Conservation (phyloP, 2,329 filamentous ascomycete species). For the Colletotrichum sp. region DNA sequence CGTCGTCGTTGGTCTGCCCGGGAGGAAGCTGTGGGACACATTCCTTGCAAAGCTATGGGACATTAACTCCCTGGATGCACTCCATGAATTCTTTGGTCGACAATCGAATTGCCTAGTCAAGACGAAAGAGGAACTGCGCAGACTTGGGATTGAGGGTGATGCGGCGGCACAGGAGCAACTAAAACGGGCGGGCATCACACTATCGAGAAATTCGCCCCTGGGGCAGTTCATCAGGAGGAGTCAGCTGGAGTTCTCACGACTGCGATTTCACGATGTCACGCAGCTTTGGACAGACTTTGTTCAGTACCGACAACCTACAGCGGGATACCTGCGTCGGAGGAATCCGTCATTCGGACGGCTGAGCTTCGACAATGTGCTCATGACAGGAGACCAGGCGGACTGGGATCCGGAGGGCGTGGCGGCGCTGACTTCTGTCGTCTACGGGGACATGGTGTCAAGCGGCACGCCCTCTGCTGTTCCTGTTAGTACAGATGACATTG, state of each 20-base stretch:
- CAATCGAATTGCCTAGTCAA: slow-evolving; percentile 64
- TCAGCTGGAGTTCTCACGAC: slow-evolving; percentile 77
- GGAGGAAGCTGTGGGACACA: slow-evolving; percentile 84
- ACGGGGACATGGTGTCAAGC: slow-evolving; percentile 57
- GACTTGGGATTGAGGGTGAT: slow-evolving; percentile 54
- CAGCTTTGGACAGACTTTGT: slow-evolving; percentile 85
- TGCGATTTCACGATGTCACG: slow-evolving; percentile 81
- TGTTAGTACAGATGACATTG: slow-evolving; percentile 80
- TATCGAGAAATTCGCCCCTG: slow-evolving; percentile 78
- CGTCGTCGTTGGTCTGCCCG: slow-evolving; percentile 66
- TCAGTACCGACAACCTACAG: slow-evolving; percentile 79
- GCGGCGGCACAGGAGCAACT: slow-evolving; percentile 31
- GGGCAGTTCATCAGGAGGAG: slow-evolving; percentile 81
- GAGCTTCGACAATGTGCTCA: slow-evolving; percentile 63
- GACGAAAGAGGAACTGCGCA: slow-evolving; percentile 64
- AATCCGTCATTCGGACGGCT: slow-evolving; percentile 62
- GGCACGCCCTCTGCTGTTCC: slow-evolving; percentile 44
- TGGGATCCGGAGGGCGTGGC: slow-evolving; percentile 50
- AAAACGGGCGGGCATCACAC: slow-evolving; percentile 56
- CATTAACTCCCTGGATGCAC: slow-evolving; percentile 79
- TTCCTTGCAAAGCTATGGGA: slow-evolving; percentile 84
- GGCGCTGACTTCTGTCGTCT: slow-evolving; percentile 51
- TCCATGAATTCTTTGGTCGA: slow-evolving; percentile 77
- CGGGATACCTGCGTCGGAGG: slow-evolving; percentile 67
- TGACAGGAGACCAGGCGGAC: slow-evolving; percentile 53